Evolutionary conservation across 1,284 basidiomycete species (phyloP).

Genomic region (Apiotrichum veenhuisii): DNA sequence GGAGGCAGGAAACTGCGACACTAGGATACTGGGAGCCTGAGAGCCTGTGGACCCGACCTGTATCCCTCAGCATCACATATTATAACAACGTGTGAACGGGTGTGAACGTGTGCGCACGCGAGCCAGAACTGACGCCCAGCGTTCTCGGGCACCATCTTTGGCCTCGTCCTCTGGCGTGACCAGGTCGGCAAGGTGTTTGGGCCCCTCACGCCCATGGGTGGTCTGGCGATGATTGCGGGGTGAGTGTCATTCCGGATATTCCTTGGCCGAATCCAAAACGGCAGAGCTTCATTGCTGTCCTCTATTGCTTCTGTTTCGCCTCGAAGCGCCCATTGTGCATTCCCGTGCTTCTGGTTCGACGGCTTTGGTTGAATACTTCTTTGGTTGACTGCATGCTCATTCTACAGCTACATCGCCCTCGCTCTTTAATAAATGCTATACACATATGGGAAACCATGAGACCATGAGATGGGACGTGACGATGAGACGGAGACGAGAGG

Average conservation of each 20-base stretch:
- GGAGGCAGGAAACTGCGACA: neutral
- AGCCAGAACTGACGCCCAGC: constrained; percentile 29
- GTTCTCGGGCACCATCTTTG: constrained; percentile 70
- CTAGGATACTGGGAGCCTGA: neutral
- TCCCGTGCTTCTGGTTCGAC: too few relatives aligned
- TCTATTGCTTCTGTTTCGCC: too few relatives aligned
- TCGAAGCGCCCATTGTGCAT: too few relatives aligned
- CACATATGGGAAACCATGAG: neutral
- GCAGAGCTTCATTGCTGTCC: too few relatives aligned
- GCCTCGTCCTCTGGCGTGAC: constrained; percentile 60
- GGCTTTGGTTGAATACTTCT: too few relatives aligned
- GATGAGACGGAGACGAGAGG: neutral
- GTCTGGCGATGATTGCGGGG: constrained; percentile 70
- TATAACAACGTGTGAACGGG: too few relatives aligned
- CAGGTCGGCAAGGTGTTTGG: constrained; percentile 62
- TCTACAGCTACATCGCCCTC: constrained; percentile 24
- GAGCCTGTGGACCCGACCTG: neutral
- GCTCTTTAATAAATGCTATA: constrained; percentile 15
- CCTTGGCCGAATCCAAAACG: neutral
- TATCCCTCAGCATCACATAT: too few relatives aligned
- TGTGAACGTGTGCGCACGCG: too few relatives aligned
- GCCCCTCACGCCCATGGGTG: constrained; percentile 72
- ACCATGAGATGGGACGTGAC: neutral
- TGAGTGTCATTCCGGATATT: constrained; percentile 50
- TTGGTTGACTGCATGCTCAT: neutral